Base-by-base conservation (phyloP, 2,329 filamentous ascomycete species). In the Microcyclosporella mali region DNA sequence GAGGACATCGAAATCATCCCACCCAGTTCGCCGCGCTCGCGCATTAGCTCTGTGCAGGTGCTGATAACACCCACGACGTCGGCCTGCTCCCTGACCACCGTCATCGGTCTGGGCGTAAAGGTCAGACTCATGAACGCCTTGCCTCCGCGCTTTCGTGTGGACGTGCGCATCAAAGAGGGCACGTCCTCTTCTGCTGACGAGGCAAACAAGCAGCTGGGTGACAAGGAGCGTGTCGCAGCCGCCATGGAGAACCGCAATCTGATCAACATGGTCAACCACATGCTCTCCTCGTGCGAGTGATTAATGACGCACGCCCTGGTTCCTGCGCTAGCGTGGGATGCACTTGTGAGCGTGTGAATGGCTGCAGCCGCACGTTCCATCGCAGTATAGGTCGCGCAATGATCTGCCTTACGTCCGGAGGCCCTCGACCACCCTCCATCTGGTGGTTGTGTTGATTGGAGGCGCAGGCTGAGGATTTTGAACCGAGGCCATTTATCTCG, bases 61-160 rank as follows among this genome's bases (percentile, higher is more conserved):
- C 79, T 94, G 58, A 84, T 98, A 55, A 98, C 92, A 9, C 92
- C 92, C 8, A 98, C 92, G 18, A 92, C 97, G 60, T 94, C 90
- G 12, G 92, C 97, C 67, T 98, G 92, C 71, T 94, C 87, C 38
- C 78, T 98, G 31, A 92, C 92, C 25, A 98, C 92, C 0, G 88
- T 98, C 47, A 95, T 98, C 58, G 92, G 92, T 1, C 75, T 98
- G 12, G 92, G 89, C 11, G 88, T 98, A 16, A 81, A 92, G 33
- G 89, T 95, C 32, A 80, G 92, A 17, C 75, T 98, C 17, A 89
- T 97, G 69, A 85, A 94, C 64, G 84, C 86, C 9, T 73, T 98
- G 45, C 92, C 92, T 2, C 86, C 92, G 27, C 85, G 90, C 58
- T 98, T 92, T 65, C 80, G 92, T 29, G 78, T 97, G 38, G 89